Base-by-base conservation (phyloP, 805 yeast species). In the Dipodascopsis tothii region DNA sequence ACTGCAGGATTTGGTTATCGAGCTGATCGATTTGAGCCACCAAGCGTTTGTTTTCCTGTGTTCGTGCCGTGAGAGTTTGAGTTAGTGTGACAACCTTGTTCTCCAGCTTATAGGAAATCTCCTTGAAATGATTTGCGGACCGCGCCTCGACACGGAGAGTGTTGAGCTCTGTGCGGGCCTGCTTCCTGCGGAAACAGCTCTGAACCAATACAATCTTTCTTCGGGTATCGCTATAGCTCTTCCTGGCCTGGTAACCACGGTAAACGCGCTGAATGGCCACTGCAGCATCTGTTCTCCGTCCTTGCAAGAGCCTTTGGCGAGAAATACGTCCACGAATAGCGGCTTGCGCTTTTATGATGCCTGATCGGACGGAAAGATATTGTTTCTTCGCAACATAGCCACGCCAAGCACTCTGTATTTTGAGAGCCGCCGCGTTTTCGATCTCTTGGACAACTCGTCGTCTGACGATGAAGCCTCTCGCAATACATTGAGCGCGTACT, bases 51-150 rank as follows among this genome's bases (percentile, higher is more conserved):
- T 88, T 88, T 55, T 86, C 96, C 53, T 78, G 84, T 21, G 83
- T 80, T 62, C 85, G 84, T 30, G 78, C 66, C 0, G 95, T 77
- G 48, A 90, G 71, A 9, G 81, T 75, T 59, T 90, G 94, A 3
- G 96, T 90, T 55, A 92, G 75, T 64, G 88, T 94, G 53, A 92
- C 87, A n/a, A 94, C 96, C 71, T 94, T 92, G 66, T 92, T 92
- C 65, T 92, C 99, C 58, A 94, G 74, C 62, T 83, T 78, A 67
- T 86, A 92, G 57, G 94, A 87, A 33, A 85, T 94, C 62, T 90
- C 95, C 64, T 85, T 78, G 69, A 85, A 74, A 60, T 82, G 94
- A 61, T 81, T 81, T 36, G 86, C 94, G 14, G 95, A 85, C 61
- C 85, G 85, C 23, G 96, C 95, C 52, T 92, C 97, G n/a, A 73